phyloP scores from a whole-genome alignment of 2,329 filamentous ascomycete species.

The Fusarium ambrosium region DNA sequence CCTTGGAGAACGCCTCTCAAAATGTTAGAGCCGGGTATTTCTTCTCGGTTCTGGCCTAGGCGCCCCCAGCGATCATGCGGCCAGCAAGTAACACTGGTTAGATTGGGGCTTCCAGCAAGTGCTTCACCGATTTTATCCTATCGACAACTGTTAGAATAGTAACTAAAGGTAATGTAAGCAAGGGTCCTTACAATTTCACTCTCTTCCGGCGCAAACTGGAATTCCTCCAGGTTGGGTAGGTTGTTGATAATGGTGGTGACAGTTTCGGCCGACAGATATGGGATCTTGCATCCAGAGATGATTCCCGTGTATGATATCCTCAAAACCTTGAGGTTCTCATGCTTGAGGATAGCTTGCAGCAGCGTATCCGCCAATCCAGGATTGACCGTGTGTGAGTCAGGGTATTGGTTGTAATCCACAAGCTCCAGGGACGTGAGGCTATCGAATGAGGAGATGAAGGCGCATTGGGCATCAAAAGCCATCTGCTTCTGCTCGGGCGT shows the following conservation, averaged over 20 bases:
- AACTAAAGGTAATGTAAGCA: neutral
- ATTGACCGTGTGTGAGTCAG: neutral
- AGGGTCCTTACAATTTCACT: slow-evolving; percentile 15
- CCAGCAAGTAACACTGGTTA: slow-evolving; percentile 20
- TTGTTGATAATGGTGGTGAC: slow-evolving; percentile 22
- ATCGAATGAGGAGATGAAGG: slow-evolving; percentile 35
- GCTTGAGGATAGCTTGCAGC: slow-evolving; percentile 33
- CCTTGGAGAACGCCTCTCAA: neutral
- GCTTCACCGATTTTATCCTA: slow-evolving; percentile 25
- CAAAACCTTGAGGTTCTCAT: slow-evolving; percentile 25
- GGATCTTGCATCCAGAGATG: neutral
- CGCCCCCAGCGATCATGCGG: neutral
- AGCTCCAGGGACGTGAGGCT: slow-evolving; percentile 24
- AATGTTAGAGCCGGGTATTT: neutral
- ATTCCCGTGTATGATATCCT: slow-evolving; percentile 5
- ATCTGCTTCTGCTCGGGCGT: neutral
- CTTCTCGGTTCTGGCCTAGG: neutral
- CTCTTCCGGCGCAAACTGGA: slow-evolving; percentile 22
- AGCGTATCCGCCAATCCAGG: slow-evolving; percentile 16
- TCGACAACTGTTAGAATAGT: neutral
- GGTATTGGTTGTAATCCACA: slow-evolving; percentile 5
- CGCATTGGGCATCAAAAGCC: neutral
- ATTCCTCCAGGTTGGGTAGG: slow-evolving; percentile 16
- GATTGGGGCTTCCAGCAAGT: slow-evolving; percentile 15
- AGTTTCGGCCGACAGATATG: slow-evolving; percentile 22